Evolutionary conservation across 2,329 filamentous ascomycete species (phyloP).

Genomic region (Penicillium sp.): DNA sequence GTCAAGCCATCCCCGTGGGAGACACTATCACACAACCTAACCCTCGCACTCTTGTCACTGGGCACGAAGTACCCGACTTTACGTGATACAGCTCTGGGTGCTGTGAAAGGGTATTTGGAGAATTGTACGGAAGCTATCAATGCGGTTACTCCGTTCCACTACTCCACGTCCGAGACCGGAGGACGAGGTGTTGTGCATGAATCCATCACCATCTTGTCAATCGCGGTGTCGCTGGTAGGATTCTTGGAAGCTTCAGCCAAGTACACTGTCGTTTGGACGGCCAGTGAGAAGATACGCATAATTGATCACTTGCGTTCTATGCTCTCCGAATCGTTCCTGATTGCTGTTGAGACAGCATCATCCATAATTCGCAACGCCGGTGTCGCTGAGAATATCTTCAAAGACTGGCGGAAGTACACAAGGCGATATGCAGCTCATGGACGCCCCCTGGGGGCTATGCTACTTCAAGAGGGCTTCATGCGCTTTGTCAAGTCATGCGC

Average conservation of each 20-base stretch:
- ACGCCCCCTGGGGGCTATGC: slow-evolving; percentile 83
- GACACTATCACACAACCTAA: slow-evolving; percentile 72
- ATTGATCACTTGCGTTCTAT: slow-evolving; percentile 69
- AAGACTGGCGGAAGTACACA: slow-evolving; percentile 84
- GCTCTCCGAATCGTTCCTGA: slow-evolving; percentile 78
- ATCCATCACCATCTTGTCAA: slow-evolving; percentile 66
- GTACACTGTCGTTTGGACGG: slow-evolving; percentile 76
- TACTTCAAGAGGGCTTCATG: slow-evolving; percentile 86
- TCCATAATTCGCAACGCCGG: slow-evolving; percentile 83
- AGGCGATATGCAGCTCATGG: slow-evolving; percentile 77
- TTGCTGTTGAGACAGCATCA: slow-evolving; percentile 82
- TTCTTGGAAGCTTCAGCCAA: slow-evolving; percentile 81
- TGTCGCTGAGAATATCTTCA: slow-evolving; percentile 61
- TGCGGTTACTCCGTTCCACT: slow-evolving; percentile 54
- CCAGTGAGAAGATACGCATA: slow-evolving; percentile 68
- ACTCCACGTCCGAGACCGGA: slow-evolving; percentile 55
- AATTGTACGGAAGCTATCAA: slow-evolving; percentile 64
- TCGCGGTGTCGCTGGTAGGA: slow-evolving; percentile 81
- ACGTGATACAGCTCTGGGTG: slow-evolving; percentile 62
- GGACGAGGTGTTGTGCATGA: slow-evolving; percentile 49
- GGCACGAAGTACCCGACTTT: slow-evolving; percentile 70
- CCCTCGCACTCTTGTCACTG: slow-evolving; percentile 75
- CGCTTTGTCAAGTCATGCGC: slow-evolving; percentile 76
- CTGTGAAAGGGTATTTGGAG: slow-evolving; percentile 68
- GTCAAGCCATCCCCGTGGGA: slow-evolving; percentile 89